Evolutionary conservation across 106 monocot species (phyloP).

Genomic region (Hemerocallis citrina): DNA sequence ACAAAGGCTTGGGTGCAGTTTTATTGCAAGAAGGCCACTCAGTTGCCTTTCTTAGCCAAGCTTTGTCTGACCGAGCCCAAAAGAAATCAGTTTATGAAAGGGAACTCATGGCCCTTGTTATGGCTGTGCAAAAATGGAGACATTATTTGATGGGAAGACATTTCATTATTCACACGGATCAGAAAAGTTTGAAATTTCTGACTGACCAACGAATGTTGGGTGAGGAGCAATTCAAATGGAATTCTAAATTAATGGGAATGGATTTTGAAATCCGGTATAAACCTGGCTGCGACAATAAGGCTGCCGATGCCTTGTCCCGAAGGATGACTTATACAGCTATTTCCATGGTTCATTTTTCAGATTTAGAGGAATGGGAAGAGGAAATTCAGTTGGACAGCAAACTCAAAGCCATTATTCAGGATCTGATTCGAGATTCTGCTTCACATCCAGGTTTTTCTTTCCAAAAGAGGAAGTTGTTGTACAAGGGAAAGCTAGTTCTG

Average conservation of each 20-base stretch:
- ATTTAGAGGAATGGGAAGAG: no score
- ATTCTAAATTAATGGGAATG: neutral
- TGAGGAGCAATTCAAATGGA: slow-evolving; percentile 1
- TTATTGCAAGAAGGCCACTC: neutral
- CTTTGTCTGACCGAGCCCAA: no score
- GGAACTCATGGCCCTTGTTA: neutral
- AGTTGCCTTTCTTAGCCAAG: neutral
- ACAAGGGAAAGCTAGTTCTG: no score
- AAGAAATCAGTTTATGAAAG: neutral
- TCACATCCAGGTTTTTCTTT: no score
- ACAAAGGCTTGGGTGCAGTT: neutral
- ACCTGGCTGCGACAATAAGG: neutral
- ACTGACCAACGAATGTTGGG: neutral
- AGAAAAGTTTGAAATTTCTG: slow-evolving; percentile 1
- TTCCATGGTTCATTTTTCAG: no score
- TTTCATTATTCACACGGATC: slow-evolving; percentile 1
- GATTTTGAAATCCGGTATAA: neutral
- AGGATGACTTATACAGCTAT: no score
- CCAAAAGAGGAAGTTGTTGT: no score
- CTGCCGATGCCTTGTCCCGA: slow-evolving; percentile 3
- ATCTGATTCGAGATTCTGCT: no score
- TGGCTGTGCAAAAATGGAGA: slow-evolving; percentile 2
- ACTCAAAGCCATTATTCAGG: no score
- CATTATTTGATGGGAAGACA: neutral
- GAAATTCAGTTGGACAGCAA: no score